These are phyloP conservation scores for Phytophthora brassicae DNA, from an alignment of 352 stramenopile genomes.

Conservation along the genomic window DNA sequence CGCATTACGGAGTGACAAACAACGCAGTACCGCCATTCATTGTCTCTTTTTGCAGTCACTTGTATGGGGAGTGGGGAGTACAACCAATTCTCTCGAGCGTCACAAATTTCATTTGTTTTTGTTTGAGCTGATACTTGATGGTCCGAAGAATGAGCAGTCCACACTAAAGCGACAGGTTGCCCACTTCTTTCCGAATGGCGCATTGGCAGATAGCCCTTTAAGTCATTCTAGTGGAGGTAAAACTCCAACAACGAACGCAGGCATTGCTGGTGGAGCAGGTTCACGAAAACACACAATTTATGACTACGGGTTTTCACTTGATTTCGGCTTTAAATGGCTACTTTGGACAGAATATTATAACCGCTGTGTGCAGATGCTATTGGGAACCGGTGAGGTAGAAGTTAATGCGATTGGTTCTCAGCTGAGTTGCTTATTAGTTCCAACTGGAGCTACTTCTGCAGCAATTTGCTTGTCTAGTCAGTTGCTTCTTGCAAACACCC, in stretches of 20 bases:
- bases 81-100: constrained; percentile 41
- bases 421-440: constrained; percentile 25
- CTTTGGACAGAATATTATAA: constrained; percentile 70
- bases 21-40: constrained; percentile 55
- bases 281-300: constrained; percentile 55
- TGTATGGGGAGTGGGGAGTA: constrained; percentile 72
- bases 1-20: constrained; percentile 62
- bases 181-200: constrained; percentile 54
- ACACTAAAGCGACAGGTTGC: constrained; percentile 55
- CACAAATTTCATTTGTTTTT: constrained; percentile 71
- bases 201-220: constrained; percentile 5
- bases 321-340: constrained; percentile 76
- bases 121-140: constrained; percentile 54
- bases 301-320: constrained; percentile 63
- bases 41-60: constrained; percentile 74
- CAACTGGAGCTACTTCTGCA: constrained; percentile 36
- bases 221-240: no score
- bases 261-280: not conserved
- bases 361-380: constrained; percentile 39
- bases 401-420: not conserved
- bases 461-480: constrained; percentile 52
- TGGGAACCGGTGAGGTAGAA: constrained; percentile 5
- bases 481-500: constrained; percentile 42
- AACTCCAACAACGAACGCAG: constrained; percentile 4
- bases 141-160: constrained; percentile 45